Evolutionary conservation across 768 basidiomycete species (phyloP).

Genomic region (Agrocybe chaxingu): DNA sequence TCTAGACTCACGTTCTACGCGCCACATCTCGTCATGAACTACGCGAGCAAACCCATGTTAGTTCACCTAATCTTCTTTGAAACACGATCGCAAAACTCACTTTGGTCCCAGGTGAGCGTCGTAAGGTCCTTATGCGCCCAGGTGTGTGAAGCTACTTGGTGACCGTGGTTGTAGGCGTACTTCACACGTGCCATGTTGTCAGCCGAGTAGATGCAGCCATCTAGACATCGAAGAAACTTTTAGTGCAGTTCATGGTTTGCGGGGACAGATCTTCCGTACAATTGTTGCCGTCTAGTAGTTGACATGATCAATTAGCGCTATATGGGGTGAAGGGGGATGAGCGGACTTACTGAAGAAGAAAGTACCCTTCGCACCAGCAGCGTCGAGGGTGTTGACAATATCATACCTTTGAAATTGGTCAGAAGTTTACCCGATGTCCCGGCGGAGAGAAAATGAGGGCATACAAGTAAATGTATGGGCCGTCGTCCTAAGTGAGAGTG

Average conservation of each 20-base stretch:
- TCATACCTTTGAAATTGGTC: slow-evolving; percentile 17
- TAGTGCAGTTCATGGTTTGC: background rate
- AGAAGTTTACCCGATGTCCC: background rate
- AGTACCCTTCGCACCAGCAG: slow-evolving; percentile 35
- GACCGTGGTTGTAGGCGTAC: slow-evolving; percentile 34
- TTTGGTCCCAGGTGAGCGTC: slow-evolving; percentile 27
- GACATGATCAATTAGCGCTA: background rate
- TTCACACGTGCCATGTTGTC: slow-evolving; percentile 25
- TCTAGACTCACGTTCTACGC: slow-evolving; percentile 28
- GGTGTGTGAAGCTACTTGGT: slow-evolving; percentile 44
- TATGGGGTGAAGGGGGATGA: background rate
- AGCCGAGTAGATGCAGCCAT: slow-evolving; percentile 34
- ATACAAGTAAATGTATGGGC: slow-evolving; percentile 29
- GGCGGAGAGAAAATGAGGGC: background rate
- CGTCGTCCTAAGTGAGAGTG: slow-evolving; percentile 26
- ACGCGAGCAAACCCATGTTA: background rate
- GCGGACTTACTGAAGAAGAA: slow-evolving; percentile 36
- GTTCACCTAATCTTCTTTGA: background rate
- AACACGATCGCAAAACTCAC: slow-evolving; percentile 16
- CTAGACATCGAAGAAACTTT: slow-evolving; percentile 12
- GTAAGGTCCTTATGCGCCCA: slow-evolving; percentile 38
- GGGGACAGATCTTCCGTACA: slow-evolving; percentile 17
- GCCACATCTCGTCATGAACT: slow-evolving; percentile 34
- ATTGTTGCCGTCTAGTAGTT: slow-evolving; percentile 31
- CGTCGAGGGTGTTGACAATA: slow-evolving; percentile 28